phyloP scores from a whole-genome alignment of 2,329 filamentous ascomycete genomes.

The Talaromyces sp. region DNA sequence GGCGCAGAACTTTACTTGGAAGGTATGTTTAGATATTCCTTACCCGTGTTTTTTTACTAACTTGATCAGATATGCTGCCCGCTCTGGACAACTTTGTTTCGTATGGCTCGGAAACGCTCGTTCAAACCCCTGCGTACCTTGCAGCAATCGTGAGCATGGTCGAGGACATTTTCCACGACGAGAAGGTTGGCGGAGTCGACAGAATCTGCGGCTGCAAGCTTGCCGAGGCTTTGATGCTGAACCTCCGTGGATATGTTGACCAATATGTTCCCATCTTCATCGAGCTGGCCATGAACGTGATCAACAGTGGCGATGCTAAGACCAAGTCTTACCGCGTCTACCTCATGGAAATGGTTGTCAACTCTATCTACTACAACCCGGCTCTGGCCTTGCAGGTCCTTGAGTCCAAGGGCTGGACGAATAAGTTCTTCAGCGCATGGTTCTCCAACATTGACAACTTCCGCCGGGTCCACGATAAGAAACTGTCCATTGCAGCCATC shows the following conservation, averaged over 20 bases:
- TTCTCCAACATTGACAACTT: conserved; percentile 95
- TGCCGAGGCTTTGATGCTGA: conserved; percentile 94
- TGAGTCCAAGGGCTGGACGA: conserved; percentile 91
- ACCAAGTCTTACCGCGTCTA: conserved; percentile 94
- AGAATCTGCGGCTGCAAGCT: conserved; percentile 96
- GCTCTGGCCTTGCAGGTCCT: conserved; percentile 76
- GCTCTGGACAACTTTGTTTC: conserved; percentile 97
- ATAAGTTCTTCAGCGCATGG: conserved; percentile 98
- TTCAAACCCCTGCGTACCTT: conserved; percentile 80
- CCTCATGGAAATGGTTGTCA: conserved; percentile 98
- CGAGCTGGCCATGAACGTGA: conserved; percentile 76
- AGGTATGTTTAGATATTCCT: conserved; percentile 25
- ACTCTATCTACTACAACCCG: conserved; percentile 96
- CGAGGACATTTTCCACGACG: conserved; percentile 85
- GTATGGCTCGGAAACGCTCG: conserved; percentile 75
- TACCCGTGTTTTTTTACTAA: neutral
- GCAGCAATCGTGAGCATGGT: conserved; percentile 91
- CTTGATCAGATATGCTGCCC: conserved; percentile 77
- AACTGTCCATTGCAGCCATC: conserved; percentile 92
- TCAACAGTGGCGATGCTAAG: conserved; percentile 68
- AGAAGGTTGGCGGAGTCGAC: conserved; percentile 89
- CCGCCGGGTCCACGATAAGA: conserved; percentile 95
- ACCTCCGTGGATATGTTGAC: conserved; percentile 81
- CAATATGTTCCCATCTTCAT: conserved; percentile 86
- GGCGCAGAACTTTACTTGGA: conserved; percentile 96